Base-by-base conservation (phyloP, 129 eudicot species). In the Arctium lappa region DNA sequence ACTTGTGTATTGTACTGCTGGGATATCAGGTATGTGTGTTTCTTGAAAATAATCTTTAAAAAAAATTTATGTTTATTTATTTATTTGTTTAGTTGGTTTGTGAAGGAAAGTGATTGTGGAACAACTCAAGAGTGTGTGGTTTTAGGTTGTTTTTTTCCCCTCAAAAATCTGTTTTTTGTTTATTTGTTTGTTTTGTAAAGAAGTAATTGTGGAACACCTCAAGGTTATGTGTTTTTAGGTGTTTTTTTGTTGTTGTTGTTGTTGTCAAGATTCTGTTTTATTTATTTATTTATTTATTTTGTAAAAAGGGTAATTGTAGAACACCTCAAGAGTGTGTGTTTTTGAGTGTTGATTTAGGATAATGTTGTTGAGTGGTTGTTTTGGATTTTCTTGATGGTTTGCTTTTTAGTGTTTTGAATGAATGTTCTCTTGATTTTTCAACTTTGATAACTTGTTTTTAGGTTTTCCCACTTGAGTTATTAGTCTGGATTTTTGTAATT, bases 1-100 rank as follows among this genome's bases (percentile, higher is more conserved):
- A 33, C 97, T 92, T 81, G 97, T 94, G 66, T 94, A 94, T 89
- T 94, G 97, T 80, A 94, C 98, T 83, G 97, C 97, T 85, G 97
- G 97, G 77, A 92, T 94, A 76, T 94, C 97, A 82, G 98, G 98
- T 91, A 60, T 70, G 81, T 74, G 27, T 22, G 27, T 31, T 13
- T 40, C 79, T 83, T 42, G 30, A 38, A n/a, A 3, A 12, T 27
- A n/a, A 6, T 63, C 16, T 50, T 78, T 10, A 50, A 1, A 32
- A 69, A 30, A 50, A 3, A 0, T 15, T 15, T 60, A 9, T 65
- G 27, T 53, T 69, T 74, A 1, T 12, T 70, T 40, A 1, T 18
- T 29, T 48, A 7, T 69, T 53, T 33, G 27, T 22, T 22, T 22
- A 22, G 27, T 22, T 22, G 27, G 27, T 22, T 22, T 22, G 27